A percentile compares a stretch with the other conserved stretches of the same genome.
These are phyloP conservation scores for Poa pratensis DNA, from an alignment of 176 grass and related monocot species.

Conservation along the genomic window DNA sequence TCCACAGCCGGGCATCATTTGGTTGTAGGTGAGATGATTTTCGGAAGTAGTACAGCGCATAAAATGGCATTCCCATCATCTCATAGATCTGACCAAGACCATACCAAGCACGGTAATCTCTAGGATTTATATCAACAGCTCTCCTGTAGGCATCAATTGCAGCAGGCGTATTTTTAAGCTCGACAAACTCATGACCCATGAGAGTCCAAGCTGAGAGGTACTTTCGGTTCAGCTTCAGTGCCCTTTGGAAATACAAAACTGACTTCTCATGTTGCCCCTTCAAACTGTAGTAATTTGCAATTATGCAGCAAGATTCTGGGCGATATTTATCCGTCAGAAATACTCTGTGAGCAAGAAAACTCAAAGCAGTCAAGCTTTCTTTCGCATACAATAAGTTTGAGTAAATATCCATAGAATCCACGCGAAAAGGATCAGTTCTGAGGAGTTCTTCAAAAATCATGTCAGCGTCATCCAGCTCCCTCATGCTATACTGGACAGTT, in stretches of 20 bases:
- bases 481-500: conserved; percentile 88
- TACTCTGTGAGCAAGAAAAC: conserved; percentile 96
- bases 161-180: conserved; percentile 96
- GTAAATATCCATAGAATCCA: conserved; percentile 96
- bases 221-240: conserved; percentile 92
- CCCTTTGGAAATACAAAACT: conserved; percentile 85
- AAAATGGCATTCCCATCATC: conserved; percentile 98
- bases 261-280: conserved; percentile 97
- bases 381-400: conserved; percentile 98
- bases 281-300: conserved; percentile 99
- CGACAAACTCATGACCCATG: conserved; percentile 99
- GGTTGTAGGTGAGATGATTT: conserved; percentile 91
- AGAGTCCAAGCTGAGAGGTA: conserved; percentile 98
- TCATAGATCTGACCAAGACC: conserved; percentile 99
- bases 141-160: conserved; percentile 94
- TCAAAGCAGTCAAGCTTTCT: conserved; percentile 85
- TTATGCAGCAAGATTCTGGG: conserved; percentile 96
- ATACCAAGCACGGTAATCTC: conserved; percentile 98
- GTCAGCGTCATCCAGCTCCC: conserved; percentile 96
- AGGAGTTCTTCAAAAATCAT: conserved; percentile 98
- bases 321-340: conserved; percentile 98
- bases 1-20: conserved; percentile 94
- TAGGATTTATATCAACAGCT: conserved; percentile 96
- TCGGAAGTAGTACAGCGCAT: conserved; percentile 85
- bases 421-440: conserved; percentile 88